Percentiles rank a stretch among this genome's conserved stretches.
These are phyloP conservation scores for Sechiopsis laciniata DNA, from an alignment of 306 rosid genomes.

Conservation along the genomic window DNA sequence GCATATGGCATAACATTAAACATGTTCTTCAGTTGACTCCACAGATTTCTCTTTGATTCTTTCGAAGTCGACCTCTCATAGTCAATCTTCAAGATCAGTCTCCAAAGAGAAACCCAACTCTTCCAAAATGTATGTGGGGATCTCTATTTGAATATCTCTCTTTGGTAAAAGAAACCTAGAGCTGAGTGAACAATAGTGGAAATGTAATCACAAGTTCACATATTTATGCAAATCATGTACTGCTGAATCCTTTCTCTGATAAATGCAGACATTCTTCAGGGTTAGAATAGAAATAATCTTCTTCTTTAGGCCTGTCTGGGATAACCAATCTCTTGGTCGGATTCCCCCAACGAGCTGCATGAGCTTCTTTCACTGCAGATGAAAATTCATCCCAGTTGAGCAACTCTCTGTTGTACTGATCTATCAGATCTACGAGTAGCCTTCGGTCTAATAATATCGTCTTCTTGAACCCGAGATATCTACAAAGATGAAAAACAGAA, in stretches of 20 bases:
- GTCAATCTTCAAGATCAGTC: conserved; percentile 32
- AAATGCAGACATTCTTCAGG: conserved; percentile 79
- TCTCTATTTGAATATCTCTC: conserved; percentile 28
- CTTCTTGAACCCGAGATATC: conserved; percentile 84
- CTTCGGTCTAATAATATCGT: conserved; percentile 70
- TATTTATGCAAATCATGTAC: conserved; percentile 32
- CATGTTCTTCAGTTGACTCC: conserved; percentile 37
- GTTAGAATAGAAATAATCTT: conserved; percentile 88
- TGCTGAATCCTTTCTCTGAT: conserved; percentile 46
- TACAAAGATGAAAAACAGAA: conserved; percentile 25
- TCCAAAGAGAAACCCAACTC: conserved; percentile 12
- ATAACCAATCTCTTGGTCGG: conserved; percentile 59
- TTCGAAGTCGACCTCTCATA: conserved; percentile 35
- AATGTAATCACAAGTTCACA: conserved; percentile 22
- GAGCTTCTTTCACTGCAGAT: conserved; percentile 67
- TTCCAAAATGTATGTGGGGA: conserved; percentile 36
- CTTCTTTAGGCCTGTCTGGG: conserved; percentile 86
- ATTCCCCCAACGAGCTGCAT: conserved; percentile 74
- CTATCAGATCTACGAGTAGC: conserved; percentile 80
- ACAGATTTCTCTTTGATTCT: conserved; percentile 33
- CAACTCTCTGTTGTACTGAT: conserved; percentile 47
- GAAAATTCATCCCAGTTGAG: conserved; percentile 79
- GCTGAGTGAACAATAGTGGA: conserved; percentile 25
- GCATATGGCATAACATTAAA: conserved; percentile 23
- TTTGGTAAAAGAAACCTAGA: conserved; percentile 40